These are phyloP conservation scores for Carex pumila DNA, from an alignment of 176 grass and related monocot genomes.

Conservation along the genomic window DNA sequence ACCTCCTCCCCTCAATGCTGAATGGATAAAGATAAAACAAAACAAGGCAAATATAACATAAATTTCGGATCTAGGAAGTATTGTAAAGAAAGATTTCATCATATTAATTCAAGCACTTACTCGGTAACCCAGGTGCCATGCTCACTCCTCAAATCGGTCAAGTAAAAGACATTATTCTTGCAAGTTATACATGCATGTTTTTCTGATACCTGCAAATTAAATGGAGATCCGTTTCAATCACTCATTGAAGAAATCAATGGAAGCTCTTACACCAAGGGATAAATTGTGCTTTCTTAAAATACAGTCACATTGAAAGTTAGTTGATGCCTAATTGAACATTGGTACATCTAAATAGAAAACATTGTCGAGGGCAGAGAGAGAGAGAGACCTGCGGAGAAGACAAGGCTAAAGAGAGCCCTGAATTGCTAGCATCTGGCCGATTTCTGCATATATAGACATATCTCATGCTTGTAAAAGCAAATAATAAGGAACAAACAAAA, in stretches of 20 bases:
- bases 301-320: not conserved
- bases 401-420: slow-evolving; percentile 36
- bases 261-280: not conserved
- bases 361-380: not conserved
- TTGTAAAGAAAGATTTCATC: slow-evolving; percentile 3
- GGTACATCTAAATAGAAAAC: no score
- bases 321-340: not conserved
- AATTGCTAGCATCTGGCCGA: slow-evolving; percentile 23
- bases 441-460: slow-evolving; percentile 45
- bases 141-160: slow-evolving; percentile 76
- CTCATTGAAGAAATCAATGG: not conserved
- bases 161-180: slow-evolving; percentile 77
- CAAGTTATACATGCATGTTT: slow-evolving; percentile 69
- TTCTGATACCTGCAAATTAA: slow-evolving; percentile 54
- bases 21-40: not conserved
- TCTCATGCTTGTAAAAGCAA: not conserved
- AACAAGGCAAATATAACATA: slow-evolving; percentile 14
- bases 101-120: slow-evolving; percentile 42
- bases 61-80: not conserved
- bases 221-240: not conserved
- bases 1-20: slow-evolving; percentile 77
- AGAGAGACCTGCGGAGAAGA: slow-evolving; percentile 50
- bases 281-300: not conserved
- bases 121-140: slow-evolving; percentile 78
- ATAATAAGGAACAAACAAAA: slow-evolving; percentile 20